Base-by-base conservation (phyloP, 139 green algal species). In the Edaphochlamys debaryana region DNA sequence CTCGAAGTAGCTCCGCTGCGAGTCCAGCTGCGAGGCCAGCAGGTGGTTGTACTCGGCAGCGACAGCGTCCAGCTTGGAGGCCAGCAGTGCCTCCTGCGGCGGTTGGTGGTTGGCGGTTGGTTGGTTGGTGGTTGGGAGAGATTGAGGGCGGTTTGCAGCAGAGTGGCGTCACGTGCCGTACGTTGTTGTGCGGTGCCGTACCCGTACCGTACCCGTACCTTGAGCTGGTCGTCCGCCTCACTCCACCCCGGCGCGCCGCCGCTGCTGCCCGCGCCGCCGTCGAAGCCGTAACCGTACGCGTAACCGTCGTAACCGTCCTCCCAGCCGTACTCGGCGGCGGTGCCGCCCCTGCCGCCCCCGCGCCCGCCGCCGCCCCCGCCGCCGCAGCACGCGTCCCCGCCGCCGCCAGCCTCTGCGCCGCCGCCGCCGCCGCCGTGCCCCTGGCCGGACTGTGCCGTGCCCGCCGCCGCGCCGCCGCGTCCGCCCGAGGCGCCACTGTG, bases 41-140 rank as follows among this genome's bases (percentile, higher is more conserved):
- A 99, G 87, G 86, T 97, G 91, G 84, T 96, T 98, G 91, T 98
- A 99, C 89, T 99, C 96, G 64, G 84, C 66, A 0, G 90, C 89
- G 34, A 97, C 83, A 5, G 89, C 89, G 78, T 98, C 95, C 45
- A 96, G 63, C 83, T 97, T 96, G 82, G 86, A 92, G n/a, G 78
- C 80, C 45, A 94, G 78, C 8, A 94, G 67, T 0, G 94, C 96
- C 60, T 98, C 94, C 63, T 97, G 91, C 27, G 93, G 45, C 45
- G n/a, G n/a, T n/a, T n/a, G n/a, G n/a, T n/a, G n/a, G n/a, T n/a
- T n/a, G n/a, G n/a, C n/a, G n/a, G n/a, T n/a, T n/a, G n/a, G n/a
- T n/a, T n/a, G n/a, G n/a, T n/a, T n/a, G n/a, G n/a, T n/a, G n/a
- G n/a, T n/a, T n/a, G n/a, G n/a, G n/a, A n/a, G n/a, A n/a, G n/a